These are phyloP conservation scores for Trichosporon inkin DNA, from an alignment of 1,284 basidiomycete species.

Conservation along the genomic window DNA sequence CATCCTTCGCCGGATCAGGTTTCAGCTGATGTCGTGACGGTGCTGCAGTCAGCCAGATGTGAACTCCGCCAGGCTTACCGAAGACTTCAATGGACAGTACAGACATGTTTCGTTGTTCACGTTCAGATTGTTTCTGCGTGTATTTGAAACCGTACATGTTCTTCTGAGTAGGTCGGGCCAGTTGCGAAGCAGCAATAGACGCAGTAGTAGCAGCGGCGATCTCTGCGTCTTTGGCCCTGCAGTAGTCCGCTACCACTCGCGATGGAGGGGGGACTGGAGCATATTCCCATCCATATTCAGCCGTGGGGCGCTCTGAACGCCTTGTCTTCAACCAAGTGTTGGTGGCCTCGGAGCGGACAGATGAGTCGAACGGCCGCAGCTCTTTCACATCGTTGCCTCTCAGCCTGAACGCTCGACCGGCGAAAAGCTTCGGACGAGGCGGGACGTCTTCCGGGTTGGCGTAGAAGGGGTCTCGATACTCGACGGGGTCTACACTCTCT, in stretches of 20 bases:
- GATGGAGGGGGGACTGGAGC: conserved; percentile 61
- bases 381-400: conserved; percentile 52
- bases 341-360: neutral
- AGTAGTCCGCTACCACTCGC: conserved; percentile 51
- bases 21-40: conserved; percentile 56
- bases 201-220: neutral
- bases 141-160: conserved; percentile 66
- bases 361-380: conserved; percentile 39
- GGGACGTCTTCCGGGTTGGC: conserved; percentile 70
- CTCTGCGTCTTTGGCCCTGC: conserved; percentile 52
- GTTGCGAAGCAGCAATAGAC: conserved; percentile 52
- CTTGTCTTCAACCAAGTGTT: conserved; percentile 36
- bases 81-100: conserved; percentile 79
- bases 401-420: conserved; percentile 68
- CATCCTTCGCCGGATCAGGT: conserved; percentile 69
- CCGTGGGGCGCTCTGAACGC: conserved; percentile 6
- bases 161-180: conserved; percentile 70
- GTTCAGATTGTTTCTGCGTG: conserved; percentile 55
- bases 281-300: conserved; percentile 68
- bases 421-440: conserved; percentile 67
- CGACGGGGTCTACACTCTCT: conserved; percentile 58
- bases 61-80: conserved; percentile 54
- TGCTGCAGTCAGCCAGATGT: conserved; percentile 6
- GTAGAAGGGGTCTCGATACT: conserved; percentile 76
- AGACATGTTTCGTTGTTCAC: conserved; percentile 73